A percentile compares a stretch with the other conserved stretches of the same genome.
Evolutionary conservation across 495 filamentous ascomycete genomes (phyloP).

Genomic region (Penicillium canescens): DNA sequence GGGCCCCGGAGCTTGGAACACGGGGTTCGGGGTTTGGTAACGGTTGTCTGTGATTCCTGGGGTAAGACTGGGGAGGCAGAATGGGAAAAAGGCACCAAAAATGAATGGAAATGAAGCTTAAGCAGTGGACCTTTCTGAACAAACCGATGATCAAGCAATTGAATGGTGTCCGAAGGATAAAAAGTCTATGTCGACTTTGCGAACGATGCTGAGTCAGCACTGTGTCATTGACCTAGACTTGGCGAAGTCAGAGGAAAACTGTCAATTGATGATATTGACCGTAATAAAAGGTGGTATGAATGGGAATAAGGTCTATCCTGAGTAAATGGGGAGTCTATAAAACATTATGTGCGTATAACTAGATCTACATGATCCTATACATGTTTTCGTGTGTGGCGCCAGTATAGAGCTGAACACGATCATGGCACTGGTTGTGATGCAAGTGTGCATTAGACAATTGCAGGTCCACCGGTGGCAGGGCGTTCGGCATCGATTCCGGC

Average conservation of each 20-base stretch:
- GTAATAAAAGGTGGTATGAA: too few relatives aligned
- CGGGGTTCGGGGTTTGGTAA: constrained; percentile 7
- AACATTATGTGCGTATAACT: background rate
- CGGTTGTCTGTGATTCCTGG: background rate
- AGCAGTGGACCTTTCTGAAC: background rate
- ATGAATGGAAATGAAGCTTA: background rate
- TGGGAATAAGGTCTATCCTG: too few relatives aligned
- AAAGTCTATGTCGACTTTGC: constrained; percentile 2
- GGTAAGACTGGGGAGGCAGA: constrained; percentile 4
- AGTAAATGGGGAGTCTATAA: background rate
- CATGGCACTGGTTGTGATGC: background rate
- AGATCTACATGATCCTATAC: background rate
- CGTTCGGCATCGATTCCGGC: too few relatives aligned
- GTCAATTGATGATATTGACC: too few relatives aligned
- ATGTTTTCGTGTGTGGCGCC: background rate
- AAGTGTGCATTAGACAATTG: background rate
- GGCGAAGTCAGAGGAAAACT: background rate
- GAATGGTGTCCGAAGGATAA: constrained; percentile 3
- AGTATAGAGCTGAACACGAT: background rate
- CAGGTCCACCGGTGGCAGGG: too few relatives aligned
- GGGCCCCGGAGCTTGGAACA: constrained; percentile 5
- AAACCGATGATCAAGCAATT: constrained; percentile 5
- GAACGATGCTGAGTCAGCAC: constrained; percentile 20
- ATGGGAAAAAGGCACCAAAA: constrained; percentile 15
- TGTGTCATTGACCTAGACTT: constrained; percentile 17